Evolutionary conservation across 495 filamentous ascomycete genomes (phyloP), one percentile per base, ranked within the genome.

Genomic region (Penicillium canescens): DNA sequence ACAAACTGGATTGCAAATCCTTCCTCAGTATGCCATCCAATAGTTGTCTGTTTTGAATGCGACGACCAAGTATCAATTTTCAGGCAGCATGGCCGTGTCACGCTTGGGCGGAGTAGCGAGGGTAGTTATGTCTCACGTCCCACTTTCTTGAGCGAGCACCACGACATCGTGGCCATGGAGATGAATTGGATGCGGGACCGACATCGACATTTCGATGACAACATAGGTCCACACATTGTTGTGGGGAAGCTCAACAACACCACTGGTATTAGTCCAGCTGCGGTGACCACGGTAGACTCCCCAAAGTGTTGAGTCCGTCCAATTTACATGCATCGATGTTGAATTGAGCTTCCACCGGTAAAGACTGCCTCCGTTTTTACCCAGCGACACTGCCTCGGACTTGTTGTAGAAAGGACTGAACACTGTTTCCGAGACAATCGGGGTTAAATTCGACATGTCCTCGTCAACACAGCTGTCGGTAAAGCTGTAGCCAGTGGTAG

Each of bases 151-250:
- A 1, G 47, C 42, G n/a, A 62, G 48, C 11, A 56, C 65, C 4
- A 44, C 51, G 6, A 66, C 50, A n/a, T 63, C 54, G 49, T 95
- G 90, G 1, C 89, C 89, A 75, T 94, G 89, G 2, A 96, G 76
- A 74, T 95, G 89, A 75, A 92, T 92, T 1, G 89, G 91, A 65
- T 94, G 88, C 28, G 77, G 80, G 38, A 84, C 84, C 0, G 80
- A 82, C 82, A 23, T 79, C 51, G 63, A 90, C 72, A 26, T 62
- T 35, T 69, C 72, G 54, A 85, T 75, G 9, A 71, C 70, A 10
- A 87, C 60, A 12, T 86, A 66, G 49, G 60, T 76, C 69, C 86
- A 87, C 56, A 86, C 76, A 57, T 86, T 76, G 8, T 81, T 82
- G 59, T 83, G 79, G 12, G 86, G 68, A 54, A 85, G 78, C 41